A percentile compares a stretch with the other conserved stretches of the same genome.
Conservation (phyloP, 192 early-diverging fungal genomes). For the Lunasporangiospora selenospora region DNA sequence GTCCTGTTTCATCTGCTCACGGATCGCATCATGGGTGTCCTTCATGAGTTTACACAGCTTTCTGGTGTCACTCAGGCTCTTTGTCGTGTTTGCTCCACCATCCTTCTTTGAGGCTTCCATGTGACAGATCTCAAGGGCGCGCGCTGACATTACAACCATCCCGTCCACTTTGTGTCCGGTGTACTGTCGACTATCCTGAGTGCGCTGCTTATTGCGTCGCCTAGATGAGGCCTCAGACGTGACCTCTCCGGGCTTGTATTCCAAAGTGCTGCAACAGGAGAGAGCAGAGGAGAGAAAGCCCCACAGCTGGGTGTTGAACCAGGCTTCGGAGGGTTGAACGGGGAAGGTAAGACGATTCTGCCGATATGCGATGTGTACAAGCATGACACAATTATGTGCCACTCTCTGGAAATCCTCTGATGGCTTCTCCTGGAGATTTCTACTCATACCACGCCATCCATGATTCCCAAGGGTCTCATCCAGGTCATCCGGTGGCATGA, state of each 20-base stretch:
- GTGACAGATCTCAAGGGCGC: neutral
- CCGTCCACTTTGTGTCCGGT: constrained; percentile 8
- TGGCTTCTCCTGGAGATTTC: constrained; percentile 2
- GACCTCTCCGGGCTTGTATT: constrained; percentile 6
- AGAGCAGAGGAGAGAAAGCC: neutral
- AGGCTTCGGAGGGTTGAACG: neutral
- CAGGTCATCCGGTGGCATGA: constrained; percentile 7
- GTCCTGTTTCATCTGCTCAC: neutral
- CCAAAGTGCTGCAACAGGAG: neutral
- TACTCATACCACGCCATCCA: constrained; percentile 1
- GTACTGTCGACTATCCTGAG: neutral
- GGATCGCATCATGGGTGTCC: constrained; percentile 6
- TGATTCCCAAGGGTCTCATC: constrained; percentile 2
- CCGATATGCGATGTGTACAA: neutral
- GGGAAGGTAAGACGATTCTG: constrained; percentile 4
- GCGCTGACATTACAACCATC: constrained; percentile 1
- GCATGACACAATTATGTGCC: neutral
- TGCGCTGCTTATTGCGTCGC: constrained; percentile 3
- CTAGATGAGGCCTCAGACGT: constrained; percentile 1
- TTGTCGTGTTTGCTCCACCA: neutral
- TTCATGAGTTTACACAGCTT: constrained; percentile 9
- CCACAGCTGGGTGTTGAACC: constrained; percentile 3
- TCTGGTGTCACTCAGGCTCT: constrained; percentile 5
- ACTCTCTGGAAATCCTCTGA: constrained; percentile 12
- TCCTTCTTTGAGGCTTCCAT: constrained; percentile 4